Evolutionary conservation across 441 rosid genomes (phyloP).

Genomic region (Euphorbia schlechtendalii): DNA sequence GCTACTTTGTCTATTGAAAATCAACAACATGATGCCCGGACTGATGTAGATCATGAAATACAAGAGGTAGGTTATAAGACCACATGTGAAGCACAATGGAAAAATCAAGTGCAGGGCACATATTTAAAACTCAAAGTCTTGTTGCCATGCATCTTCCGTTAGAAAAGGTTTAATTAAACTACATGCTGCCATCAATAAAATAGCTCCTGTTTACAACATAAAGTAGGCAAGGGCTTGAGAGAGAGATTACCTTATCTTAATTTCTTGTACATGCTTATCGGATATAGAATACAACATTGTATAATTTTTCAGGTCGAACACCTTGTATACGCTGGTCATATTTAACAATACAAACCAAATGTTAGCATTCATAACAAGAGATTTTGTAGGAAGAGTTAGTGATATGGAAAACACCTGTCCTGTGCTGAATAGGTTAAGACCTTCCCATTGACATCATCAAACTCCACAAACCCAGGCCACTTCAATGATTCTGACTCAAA

Average conservation of each 20-base stretch:
- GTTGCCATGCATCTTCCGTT: not conserved
- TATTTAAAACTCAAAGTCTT: not conserved
- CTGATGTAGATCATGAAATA: slow-evolving; percentile 30
- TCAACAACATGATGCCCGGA: slow-evolving; percentile 79
- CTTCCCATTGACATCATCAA: slow-evolving; percentile 86
- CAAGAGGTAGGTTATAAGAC: not conserved
- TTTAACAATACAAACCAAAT: not conserved
- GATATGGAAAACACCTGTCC: slow-evolving; percentile 41
- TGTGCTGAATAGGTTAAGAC: slow-evolving; percentile 80
- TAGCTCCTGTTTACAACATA: no score
- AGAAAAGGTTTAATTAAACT: not conserved
- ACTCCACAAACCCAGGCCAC: slow-evolving; percentile 92
- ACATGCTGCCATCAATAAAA: no score
- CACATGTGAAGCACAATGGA: not conserved
- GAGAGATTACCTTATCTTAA: slow-evolving; percentile 52
- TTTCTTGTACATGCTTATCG: slow-evolving; percentile 55
- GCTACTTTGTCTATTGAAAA: slow-evolving; percentile 51
- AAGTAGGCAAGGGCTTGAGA: no score
- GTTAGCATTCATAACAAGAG: slow-evolving; percentile 13
- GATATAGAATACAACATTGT: slow-evolving; percentile 61
- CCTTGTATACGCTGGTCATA: slow-evolving; percentile 56
- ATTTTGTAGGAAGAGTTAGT: slow-evolving; percentile 2
- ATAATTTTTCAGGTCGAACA: slow-evolving; percentile 65
- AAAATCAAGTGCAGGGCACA: not conserved
- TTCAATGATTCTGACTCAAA: slow-evolving; percentile 78